Percentiles rank a stretch among this genome's conserved stretches.
Conservation (phyloP, 2,329 filamentous ascomycete species). For the Fusarium stilboides region DNA sequence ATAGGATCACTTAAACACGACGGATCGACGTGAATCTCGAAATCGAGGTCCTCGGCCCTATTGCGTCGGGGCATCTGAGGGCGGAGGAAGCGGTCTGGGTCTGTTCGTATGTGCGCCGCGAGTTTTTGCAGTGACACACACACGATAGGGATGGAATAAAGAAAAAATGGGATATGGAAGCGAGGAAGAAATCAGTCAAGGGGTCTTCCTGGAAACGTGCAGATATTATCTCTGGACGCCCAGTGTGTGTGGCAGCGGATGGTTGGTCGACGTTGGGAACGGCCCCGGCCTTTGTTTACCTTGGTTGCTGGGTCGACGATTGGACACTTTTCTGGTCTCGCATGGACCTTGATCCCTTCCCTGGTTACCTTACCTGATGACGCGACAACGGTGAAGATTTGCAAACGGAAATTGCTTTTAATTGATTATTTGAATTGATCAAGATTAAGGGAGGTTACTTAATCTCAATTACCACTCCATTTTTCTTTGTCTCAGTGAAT, state of each 20-base stretch:
- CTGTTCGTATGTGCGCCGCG: conserved; percentile 32
- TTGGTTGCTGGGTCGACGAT: conserved; percentile 55
- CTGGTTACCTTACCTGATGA: conserved; percentile 23
- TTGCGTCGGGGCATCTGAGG: conserved; percentile 51
- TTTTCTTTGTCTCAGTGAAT: conserved; percentile 20
- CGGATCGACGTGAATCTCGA: conserved; percentile 65
- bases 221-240: conserved; percentile 42
- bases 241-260: conserved; percentile 48
- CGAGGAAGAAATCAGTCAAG: conserved; percentile 19
- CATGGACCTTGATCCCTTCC: conserved; percentile 21
- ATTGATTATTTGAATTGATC: conserved; percentile 5
- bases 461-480: not conserved
- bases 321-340: conserved; percentile 7
- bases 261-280: conserved; percentile 51
- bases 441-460: conserved; percentile 6
- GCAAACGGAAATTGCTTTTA: conserved; percentile 26
- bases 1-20: conserved; percentile 61
- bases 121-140: conserved; percentile 39
- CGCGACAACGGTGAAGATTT: conserved; percentile 31
- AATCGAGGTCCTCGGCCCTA: conserved; percentile 57
- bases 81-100: conserved; percentile 16
- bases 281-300: conserved; percentile 54
- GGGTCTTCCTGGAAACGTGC: conserved; percentile 45
- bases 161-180: conserved; percentile 26
- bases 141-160: conserved; percentile 18